Base-by-base conservation (phyloP, 495 filamentous ascomycete species). In the Hypoxylon trugodes region DNA sequence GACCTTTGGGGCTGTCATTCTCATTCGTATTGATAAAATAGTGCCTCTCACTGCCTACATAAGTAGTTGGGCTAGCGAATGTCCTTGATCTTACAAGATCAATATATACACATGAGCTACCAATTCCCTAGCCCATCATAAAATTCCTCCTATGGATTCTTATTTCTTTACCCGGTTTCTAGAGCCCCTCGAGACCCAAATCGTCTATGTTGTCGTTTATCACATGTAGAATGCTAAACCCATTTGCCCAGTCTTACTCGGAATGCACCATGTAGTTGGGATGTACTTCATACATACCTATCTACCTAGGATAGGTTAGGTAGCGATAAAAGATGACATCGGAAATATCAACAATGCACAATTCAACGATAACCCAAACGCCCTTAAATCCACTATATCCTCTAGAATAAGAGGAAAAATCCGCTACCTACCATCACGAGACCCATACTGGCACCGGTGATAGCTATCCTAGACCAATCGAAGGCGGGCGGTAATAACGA, bases 381-480 rank as follows among this genome's bases (percentile, higher is more conserved):
- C 56, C 56, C n/a, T n/a, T 33, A 24, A 15, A 56, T 28, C 22
- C 15, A 43, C 48, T 25, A 24, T 12, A 57, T 8, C 36, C 52
- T 28, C 38, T 61, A 69, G 6, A 65, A 66, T 21, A 76, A 62
- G 8, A 74, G 42, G 37, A 73, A 74, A 22, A 82, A 66, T 12
- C 80, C 79, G 15, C 78, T 77, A 7, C 78, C 77, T 15, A 81
- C 13, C 57, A 75, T 67, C 61, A 75, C 70, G 24, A 81, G 33
- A 30, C 66, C 41, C 62, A 80, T 73, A 22, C 69, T 74, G 2
- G 73, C 33, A 1, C 65, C 75, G 53, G 77, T 68, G 3, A 82
- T 61, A 12, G 59, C 50, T 26, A 80, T 48, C 26, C 72, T 64
- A 2, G 69, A 62, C 45, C 61, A 66, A 10, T 73, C 74, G 21